Evolutionary conservation across 257 asterid species (phyloP), one percentile per base, ranked within the genome.

Genomic region (Lycium ferocissimum): DNA sequence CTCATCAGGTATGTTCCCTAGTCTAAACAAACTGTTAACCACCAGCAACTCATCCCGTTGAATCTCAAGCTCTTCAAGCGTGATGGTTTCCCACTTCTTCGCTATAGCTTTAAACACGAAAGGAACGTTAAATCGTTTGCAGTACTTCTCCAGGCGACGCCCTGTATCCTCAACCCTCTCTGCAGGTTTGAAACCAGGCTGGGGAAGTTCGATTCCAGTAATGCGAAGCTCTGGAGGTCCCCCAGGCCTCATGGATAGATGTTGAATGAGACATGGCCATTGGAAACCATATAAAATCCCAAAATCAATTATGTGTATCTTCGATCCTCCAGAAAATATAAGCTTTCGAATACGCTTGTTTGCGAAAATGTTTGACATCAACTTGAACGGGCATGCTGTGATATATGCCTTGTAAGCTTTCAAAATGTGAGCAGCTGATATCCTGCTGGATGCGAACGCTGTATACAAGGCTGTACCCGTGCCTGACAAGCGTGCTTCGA

Each of bases 101-200:
- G 91, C 91, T 5, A 89, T 87, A 79, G 91, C 86, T 7, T 76
- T 58, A 40, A 72, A 89, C 84, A 83, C 83, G 35, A 89, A 89
- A 15, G 91, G 91, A 80, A 89, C 91, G 2, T 81, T 45, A 63
- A 87, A 87, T 54, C 88, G 62, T 79, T 87, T 66, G 9, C 90
- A 89, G 75, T 87, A 89, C 70, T 83, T 82, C 56, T 71, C 81
- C 17, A 89, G 63, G 18, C 91, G 87, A 82, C 47, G 87, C 10
- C 91, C 91, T 62, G 90, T 89, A 33, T 86, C 91, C 84, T 85
- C 86, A 37, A 89, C 91, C 73, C 91, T 86, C 82, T 82, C 90
- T 22, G 86, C 89, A 33, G 91, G 91, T 2, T 89, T 86, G n/a
- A 89, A 84, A 7, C 91, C 91, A 7, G 91, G 89, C 71, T 89